Evolutionary conservation across 208 protist genomes (phyloP).

Genomic region (Porcisia hertigi): DNA sequence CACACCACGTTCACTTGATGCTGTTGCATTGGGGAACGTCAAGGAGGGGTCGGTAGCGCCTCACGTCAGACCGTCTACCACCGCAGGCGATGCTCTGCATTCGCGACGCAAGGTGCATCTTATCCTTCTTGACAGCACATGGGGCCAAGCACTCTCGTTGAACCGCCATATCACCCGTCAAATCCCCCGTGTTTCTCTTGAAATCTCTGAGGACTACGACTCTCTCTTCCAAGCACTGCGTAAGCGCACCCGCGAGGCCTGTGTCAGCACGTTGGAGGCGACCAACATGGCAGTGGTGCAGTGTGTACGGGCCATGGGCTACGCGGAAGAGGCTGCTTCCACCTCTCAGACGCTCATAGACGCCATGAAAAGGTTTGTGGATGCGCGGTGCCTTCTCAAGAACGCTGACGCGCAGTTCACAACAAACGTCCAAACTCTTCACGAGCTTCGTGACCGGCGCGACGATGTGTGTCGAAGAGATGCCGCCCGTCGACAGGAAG

Average conservation of each 20-base stretch:
- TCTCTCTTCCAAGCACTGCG: constrained; percentile 70
- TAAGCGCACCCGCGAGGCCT: constrained; percentile 67
- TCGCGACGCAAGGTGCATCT: constrained; percentile 45
- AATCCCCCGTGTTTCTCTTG: constrained; percentile 66
- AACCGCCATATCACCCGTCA: constrained; percentile 62
- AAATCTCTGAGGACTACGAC: constrained; percentile 50
- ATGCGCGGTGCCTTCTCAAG: constrained; percentile 74
- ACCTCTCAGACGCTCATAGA: constrained; percentile 25
- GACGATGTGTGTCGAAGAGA: constrained; percentile 43
- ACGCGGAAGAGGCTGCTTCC: constrained; percentile 13
- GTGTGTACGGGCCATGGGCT: constrained; percentile 47
- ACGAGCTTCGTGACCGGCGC: constrained; percentile 41
- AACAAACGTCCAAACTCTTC: constrained; percentile 24
- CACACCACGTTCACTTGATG: neutral
- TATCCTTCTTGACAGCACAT: constrained; percentile 79
- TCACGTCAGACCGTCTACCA: neutral
- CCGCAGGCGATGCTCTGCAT: neutral
- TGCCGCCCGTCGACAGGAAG: constrained; percentile 29
- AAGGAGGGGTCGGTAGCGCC: neutral
- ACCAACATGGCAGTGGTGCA: constrained; percentile 78
- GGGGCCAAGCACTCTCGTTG: constrained; percentile 74
- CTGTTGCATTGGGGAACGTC: neutral
- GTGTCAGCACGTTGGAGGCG: constrained; percentile 83
- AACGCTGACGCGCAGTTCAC: constrained; percentile 55
- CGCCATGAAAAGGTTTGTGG: constrained; percentile 79